Evolutionary conservation across 352 stramenopile species (phyloP).

Genomic region (Pythium vanterpoolii): DNA sequence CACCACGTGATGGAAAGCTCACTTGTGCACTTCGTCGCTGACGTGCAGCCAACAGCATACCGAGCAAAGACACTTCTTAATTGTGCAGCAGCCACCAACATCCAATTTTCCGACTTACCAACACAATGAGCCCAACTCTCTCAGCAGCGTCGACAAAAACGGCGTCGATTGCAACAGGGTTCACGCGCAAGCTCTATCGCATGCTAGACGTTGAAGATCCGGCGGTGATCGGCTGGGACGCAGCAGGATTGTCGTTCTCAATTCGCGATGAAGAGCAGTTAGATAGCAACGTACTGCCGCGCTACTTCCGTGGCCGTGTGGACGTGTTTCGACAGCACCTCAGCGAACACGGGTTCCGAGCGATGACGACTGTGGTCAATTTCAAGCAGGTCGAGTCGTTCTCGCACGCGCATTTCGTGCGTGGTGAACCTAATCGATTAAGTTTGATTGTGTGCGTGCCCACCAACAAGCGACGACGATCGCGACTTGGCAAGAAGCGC

Average conservation of each 20-base stretch:
- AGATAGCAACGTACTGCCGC: constrained; percentile 45
- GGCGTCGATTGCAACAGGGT: constrained; percentile 60
- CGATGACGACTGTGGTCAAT: constrained; percentile 25
- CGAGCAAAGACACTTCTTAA: constrained; percentile 7
- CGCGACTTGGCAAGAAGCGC: constrained; percentile 14
- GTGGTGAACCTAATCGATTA: constrained; percentile 42
- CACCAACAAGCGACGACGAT: constrained; percentile 27
- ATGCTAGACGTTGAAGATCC: constrained; percentile 67
- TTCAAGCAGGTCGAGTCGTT: constrained; percentile 46
- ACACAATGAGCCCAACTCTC: neutral
- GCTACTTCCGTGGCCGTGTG: constrained; percentile 62
- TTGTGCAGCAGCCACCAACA: neutral
- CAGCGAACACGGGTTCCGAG: constrained; percentile 54
- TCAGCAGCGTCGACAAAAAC: constrained; percentile 13
- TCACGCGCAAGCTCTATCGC: constrained; percentile 80
- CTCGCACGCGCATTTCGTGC: constrained; percentile 45
- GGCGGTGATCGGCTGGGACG: constrained; percentile 55
- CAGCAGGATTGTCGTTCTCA: constrained; percentile 46
- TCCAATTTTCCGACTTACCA: neutral
- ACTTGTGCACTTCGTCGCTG: constrained; percentile 22
- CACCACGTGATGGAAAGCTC: constrained; percentile 2
- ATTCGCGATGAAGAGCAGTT: constrained; percentile 54
- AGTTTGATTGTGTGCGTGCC: constrained; percentile 46
- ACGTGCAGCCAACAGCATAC: neutral
- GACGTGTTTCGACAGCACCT: constrained; percentile 73